Base-by-base conservation (phyloP, 192 early-diverging fungal species). In the Podila epicladia region DNA sequence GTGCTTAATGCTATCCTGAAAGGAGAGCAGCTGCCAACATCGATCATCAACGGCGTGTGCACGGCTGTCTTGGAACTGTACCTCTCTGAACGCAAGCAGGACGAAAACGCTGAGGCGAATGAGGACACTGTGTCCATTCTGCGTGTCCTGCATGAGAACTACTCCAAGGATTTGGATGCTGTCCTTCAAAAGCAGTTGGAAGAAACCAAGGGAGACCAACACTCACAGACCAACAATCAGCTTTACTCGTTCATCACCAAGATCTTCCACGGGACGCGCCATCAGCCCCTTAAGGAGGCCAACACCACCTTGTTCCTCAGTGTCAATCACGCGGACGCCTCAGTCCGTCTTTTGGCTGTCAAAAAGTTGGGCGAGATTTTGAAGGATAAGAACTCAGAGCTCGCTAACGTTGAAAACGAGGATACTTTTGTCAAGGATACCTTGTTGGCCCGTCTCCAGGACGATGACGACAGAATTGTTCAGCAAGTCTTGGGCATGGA, bases 301-400 rank as follows among this genome's bases (percentile, higher is more conserved):
- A 89, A 90, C 58, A 95, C 95, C 1, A 95, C 94, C 5, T 79
- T 97, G 26, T 97, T 88, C 69, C 87, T 97, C 61, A 92, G 92
- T 85, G 84, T 97, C 59, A 89, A 93, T 63, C 93, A 95, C 64
- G 84, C 89, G 1, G 90, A 96, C 22, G 64, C 88, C 0, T 85
- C 88, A 15, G 88, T 95, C 26, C 89, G 96, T 11, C 77, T 94
- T 31, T 67, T 93, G 7, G 95, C 92, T 19, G 74, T 94, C 20
- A 88, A 91, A 67, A 91, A 90, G 62, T 73, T 97, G 41, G 71
- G 73, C 24, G 86, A 85, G 28, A 86, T 94, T 38, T 74, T 88
- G 22, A 58, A 74, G 29, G 88, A 86, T 11, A 82, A 82, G 45
- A 72, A 72, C 13, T 84, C 83, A 11, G 68, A 74, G 38, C 65